Evolutionary conservation across 352 stramenopile species (phyloP).

Genomic region (Phytopythium boreale): DNA sequence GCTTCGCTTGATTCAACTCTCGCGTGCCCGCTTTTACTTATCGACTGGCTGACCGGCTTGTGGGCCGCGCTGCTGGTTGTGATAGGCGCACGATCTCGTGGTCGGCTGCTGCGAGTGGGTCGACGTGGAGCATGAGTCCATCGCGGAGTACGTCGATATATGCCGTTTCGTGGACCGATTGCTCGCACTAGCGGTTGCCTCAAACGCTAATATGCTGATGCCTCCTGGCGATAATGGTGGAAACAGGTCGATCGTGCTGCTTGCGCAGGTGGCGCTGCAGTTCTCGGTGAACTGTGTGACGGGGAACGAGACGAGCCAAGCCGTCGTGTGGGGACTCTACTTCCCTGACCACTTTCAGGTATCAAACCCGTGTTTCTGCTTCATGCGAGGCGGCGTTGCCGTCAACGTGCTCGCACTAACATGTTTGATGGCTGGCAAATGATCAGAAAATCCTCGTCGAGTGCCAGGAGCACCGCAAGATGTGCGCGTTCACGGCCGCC

Average conservation of each 20-base stretch:
- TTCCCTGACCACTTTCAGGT: slow-evolving; percentile 75
- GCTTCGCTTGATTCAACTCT: too few relatives aligned
- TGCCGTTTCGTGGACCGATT: too few relatives aligned
- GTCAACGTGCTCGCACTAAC: not conserved
- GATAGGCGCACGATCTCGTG: slow-evolving; percentile 39
- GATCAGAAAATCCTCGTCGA: slow-evolving; percentile 78
- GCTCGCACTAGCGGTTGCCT: too few relatives aligned
- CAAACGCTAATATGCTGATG: too few relatives aligned
- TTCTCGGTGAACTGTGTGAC: slow-evolving; percentile 73
- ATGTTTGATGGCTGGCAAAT: not conserved
- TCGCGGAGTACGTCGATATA: slow-evolving; percentile 29
- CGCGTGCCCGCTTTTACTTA: too few relatives aligned
- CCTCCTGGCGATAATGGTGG: not conserved
- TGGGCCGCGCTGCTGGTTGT: not conserved
- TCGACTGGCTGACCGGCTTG: too few relatives aligned
- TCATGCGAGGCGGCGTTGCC: too few relatives aligned
- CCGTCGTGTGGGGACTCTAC: slow-evolving; percentile 50
- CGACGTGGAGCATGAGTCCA: slow-evolving; percentile 53
- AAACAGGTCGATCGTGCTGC: slow-evolving; percentile 38
- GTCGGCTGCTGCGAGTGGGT: slow-evolving; percentile 47
- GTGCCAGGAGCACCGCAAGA: slow-evolving; percentile 73
- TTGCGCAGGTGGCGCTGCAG: slow-evolving; percentile 66
- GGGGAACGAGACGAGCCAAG: slow-evolving; percentile 41
- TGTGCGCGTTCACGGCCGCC: slow-evolving; percentile 63
- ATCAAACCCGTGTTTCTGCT: not conserved